phyloP scores from a whole-genome alignment of 768 basidiomycete species.

The Tylopilus plumbeoviolaceoides region DNA sequence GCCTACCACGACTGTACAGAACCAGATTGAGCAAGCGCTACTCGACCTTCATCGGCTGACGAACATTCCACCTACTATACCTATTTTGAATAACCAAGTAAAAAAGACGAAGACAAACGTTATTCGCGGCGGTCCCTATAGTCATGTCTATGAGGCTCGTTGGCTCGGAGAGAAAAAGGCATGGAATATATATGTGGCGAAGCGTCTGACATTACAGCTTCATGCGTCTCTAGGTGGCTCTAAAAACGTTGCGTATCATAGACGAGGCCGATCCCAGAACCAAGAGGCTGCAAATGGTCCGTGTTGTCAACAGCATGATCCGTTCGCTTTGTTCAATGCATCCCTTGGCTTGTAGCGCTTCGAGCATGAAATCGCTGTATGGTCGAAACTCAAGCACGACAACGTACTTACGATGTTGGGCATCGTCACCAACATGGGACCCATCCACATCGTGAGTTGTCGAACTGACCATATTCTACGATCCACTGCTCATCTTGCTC shows the following conservation, averaged over 20 bases:
- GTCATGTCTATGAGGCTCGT: constrained; percentile 50
- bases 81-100: constrained; percentile 51
- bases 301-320: not conserved
- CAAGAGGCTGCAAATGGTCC: constrained; percentile 36
- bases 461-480: not conserved
- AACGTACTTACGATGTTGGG: constrained; percentile 49
- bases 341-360: constrained; percentile 39
- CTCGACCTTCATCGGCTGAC: constrained; percentile 46
- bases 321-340: not conserved
- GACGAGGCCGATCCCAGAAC: constrained; percentile 41
- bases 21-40: constrained; percentile 44
- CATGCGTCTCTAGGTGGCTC: constrained; percentile 41
- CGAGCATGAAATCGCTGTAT: constrained; percentile 51
- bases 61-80: constrained; percentile 51
- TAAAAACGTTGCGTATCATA: constrained; percentile 50
- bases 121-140: constrained; percentile 49
- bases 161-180: constrained; percentile 57
- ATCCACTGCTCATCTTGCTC: not conserved
- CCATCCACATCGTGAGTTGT: constrained; percentile 44
- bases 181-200: not conserved
- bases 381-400: constrained; percentile 48
- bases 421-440: constrained; percentile 50
- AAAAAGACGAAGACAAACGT: constrained; percentile 33
- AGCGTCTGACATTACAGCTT: not conserved
- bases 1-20: constrained; percentile 24